Conservation (phyloP, 2,329 filamentous ascomycete genomes). For the Ilyonectria destructans region DNA sequence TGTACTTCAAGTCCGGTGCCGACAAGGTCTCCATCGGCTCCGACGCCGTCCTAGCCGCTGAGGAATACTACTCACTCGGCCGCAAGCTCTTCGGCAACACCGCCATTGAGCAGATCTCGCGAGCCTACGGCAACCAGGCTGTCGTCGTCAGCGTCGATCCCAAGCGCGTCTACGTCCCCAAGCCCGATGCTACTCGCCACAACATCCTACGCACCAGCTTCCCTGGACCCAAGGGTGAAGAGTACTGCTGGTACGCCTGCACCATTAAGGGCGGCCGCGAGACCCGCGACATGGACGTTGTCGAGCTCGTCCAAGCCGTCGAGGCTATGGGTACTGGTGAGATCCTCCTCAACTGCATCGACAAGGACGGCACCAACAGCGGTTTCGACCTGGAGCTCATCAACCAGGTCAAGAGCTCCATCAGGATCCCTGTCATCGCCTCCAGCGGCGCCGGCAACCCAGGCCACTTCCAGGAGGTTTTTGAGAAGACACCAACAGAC, state of each 20-base stretch:
- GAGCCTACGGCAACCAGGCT: slow-evolving; percentile 95
- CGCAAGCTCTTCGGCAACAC: slow-evolving; percentile 83
- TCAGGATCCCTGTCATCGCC: slow-evolving; percentile 95
- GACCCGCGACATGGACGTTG: slow-evolving; percentile 93
- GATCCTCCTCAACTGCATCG: slow-evolving; percentile 97
- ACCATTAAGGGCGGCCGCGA: slow-evolving; percentile 97
- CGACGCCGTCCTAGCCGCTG: slow-evolving; percentile 93
- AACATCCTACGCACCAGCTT: slow-evolving; percentile 78
- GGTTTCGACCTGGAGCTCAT: slow-evolving; percentile 97
- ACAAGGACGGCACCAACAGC: slow-evolving; percentile 94
- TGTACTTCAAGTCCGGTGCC: slow-evolving; percentile 98
- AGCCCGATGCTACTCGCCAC: slow-evolving; percentile 80
- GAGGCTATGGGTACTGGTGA: slow-evolving; percentile 97
- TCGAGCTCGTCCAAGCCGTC: slow-evolving; percentile 89
- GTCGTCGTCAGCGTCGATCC: slow-evolving; percentile 97
- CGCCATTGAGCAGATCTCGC: slow-evolving; percentile 95
- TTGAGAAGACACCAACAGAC: slow-evolving; percentile 87
- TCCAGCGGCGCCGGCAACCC: slow-evolving; percentile 93
- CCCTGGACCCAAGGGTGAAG: slow-evolving; percentile 83
- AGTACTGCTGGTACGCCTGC: slow-evolving; percentile 96
- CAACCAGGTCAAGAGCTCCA: slow-evolving; percentile 86
- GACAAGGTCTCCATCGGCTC: slow-evolving; percentile 98
- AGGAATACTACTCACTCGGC: slow-evolving; percentile 86
- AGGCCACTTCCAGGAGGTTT: slow-evolving; percentile 91
- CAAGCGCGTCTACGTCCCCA: slow-evolving; percentile 88